Percentiles rank a stretch among this genome's conserved stretches.
Evolutionary conservation across 169 alveolate genomes (phyloP).

Genomic region (Plasmodium fragile): DNA sequence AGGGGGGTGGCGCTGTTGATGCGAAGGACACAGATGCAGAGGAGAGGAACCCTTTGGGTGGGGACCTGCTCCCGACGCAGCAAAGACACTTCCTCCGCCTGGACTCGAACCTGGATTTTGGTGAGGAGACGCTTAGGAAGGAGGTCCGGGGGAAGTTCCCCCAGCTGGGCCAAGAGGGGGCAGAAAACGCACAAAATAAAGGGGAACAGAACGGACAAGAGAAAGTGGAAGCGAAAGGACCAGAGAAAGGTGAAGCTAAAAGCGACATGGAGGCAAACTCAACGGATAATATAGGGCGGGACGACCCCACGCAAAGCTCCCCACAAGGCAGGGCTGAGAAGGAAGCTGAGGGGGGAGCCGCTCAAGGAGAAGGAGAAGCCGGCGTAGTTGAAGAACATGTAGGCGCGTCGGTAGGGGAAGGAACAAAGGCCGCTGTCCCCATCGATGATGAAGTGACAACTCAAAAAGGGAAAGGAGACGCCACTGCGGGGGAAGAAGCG

Average conservation of each 20-base stretch:
- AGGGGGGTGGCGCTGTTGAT: background rate
- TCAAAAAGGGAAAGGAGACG: background rate
- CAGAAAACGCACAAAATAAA: background rate
- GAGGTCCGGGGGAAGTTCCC: background rate
- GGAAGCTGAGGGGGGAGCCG: no score
- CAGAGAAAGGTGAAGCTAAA: background rate
- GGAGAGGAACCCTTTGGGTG: background rate
- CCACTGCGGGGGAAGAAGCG: background rate
- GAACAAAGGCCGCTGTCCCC: background rate
- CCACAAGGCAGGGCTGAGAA: background rate
- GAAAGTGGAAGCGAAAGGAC: background rate
- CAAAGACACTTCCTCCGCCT: slow-evolving; percentile 3
- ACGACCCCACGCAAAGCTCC: background rate
- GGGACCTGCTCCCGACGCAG: background rate
- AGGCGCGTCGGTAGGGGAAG: background rate
- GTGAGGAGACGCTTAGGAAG: background rate
- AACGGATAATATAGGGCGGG: background rate
- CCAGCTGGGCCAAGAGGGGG: background rate
- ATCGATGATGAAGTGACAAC: background rate
- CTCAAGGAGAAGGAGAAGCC: background rate
- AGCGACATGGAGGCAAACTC: background rate
- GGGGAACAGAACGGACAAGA: background rate
- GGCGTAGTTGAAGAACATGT: background rate
- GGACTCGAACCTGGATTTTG: slow-evolving; percentile 8
- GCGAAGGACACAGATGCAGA: background rate